Evolutionary conservation across 1,284 basidiomycete genomes (phyloP), one percentile per base, ranked within the genome.

Genomic region (Naganishia sp.): DNA sequence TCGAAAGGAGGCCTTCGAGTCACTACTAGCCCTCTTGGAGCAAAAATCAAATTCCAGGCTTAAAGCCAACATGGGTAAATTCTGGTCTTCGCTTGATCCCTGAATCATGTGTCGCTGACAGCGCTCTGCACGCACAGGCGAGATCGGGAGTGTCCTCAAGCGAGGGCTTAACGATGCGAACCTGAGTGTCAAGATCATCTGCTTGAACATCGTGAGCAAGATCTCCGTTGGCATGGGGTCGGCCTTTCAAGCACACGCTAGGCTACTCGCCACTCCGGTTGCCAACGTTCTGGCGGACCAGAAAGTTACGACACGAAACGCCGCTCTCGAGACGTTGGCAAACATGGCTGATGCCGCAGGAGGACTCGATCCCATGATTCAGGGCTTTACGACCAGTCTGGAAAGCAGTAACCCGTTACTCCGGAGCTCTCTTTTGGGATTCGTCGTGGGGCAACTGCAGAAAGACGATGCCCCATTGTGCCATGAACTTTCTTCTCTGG

Each of bases 201-300:
- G 95, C 21, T 84, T 99, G 23, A 94, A 96, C 73, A 89, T 96
- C 67, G 87, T 97, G 61, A 84, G 88, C 47, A 89, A 92, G 54
- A 88, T 99, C 68, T 93, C 96, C 1, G 86, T 84, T 0, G 94
- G 92, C 1, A 97, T 99, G 92, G 93, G 93, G 56, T 92, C 89
- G 74, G 86, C 90, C 0, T 99, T 99, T 75, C 95, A 99, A 72
- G 94, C 91, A 75, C 85, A 95, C 71, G 85, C 86, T 4, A 87
- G 88, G 31, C 82, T 91, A 54, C 90, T 94, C 71, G 85, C 87
- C 11, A 80, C 87, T 0, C 87, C 94, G 0, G 84, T 98, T 10
- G 87, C 88, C 1, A 88, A 88, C 28, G 92, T 94, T 6, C 84
- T 98, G 6, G 86, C 94, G 7, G 96, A 99, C 76, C 92, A 95